These are phyloP conservation scores for Amniculicola lignicola DNA, from an alignment of 495 filamentous ascomycete species.

Conservation along the genomic window DNA sequence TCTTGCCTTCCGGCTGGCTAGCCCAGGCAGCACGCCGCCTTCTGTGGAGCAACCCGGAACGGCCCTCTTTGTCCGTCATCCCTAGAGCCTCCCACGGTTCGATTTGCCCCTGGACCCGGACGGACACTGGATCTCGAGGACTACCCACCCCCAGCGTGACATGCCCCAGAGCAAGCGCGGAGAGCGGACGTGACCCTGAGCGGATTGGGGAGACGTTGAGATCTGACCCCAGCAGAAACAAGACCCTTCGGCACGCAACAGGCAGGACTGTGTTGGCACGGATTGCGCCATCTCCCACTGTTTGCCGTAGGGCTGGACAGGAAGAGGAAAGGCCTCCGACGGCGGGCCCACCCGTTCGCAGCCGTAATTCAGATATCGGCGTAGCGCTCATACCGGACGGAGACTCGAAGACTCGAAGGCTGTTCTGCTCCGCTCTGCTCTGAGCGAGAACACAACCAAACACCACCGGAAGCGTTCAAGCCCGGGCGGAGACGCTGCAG, in stretches of 20 bases:
- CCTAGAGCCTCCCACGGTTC: conserved; percentile 8
- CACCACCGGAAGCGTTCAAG: no score
- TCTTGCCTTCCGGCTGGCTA: background rate
- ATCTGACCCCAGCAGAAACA: no score
- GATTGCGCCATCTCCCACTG: conserved; percentile 25
- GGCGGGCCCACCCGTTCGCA: no score
- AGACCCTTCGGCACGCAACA: no score
- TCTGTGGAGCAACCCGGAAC: background rate
- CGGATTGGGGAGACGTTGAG: background rate
- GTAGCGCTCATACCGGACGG: no score
- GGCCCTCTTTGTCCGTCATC: conserved; percentile 5
- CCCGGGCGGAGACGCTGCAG: no score
- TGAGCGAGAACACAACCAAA: no score
- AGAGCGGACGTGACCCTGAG: background rate
- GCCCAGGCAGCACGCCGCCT: background rate
- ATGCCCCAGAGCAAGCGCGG: background rate
- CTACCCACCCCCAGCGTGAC: background rate
- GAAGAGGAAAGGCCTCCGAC: no score
- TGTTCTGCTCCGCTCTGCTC: no score
- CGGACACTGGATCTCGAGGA: background rate
- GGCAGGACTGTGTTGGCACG: no score
- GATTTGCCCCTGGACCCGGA: background rate
- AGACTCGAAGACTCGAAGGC: no score
- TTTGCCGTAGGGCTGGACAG: background rate
- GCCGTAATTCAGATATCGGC: no score